These are phyloP conservation scores for Lecanicillium sp. DNA, from an alignment of 2,329 filamentous ascomycete species.

Conservation along the genomic window DNA sequence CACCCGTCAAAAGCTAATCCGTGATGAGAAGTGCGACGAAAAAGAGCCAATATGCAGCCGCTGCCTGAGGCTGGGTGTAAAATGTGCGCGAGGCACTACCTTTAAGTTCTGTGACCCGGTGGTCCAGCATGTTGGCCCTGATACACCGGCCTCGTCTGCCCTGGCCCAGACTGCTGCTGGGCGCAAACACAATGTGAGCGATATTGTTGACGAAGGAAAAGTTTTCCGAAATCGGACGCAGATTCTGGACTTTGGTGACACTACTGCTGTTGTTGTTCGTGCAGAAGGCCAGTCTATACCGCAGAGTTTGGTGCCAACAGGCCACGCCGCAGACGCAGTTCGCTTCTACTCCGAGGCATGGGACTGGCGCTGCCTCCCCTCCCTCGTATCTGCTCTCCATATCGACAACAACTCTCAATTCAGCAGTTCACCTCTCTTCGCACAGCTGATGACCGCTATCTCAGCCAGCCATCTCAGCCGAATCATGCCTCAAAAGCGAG, in stretches of 20 bases:
- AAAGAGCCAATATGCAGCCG: conserved; percentile 9
- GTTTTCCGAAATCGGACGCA: too few relatives aligned
- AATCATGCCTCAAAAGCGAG: conserved; percentile 2
- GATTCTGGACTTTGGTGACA: too few relatives aligned
- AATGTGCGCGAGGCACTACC: neutral
- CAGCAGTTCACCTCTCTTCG: neutral
- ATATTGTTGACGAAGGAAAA: too few relatives aligned
- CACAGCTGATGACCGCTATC: conserved; percentile 8
- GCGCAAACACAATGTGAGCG: too few relatives aligned
- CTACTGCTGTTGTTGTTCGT: too few relatives aligned
- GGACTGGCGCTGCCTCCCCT: neutral
- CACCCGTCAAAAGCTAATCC: neutral
- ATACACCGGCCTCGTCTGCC: too few relatives aligned
- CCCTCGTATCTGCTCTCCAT: neutral
- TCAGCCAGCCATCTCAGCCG: conserved; percentile 14
- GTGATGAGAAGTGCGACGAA: conserved; percentile 9
- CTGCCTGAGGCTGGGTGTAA: conserved; percentile 7
- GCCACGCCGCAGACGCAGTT: neutral
- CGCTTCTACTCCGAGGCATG: conserved; percentile 2
- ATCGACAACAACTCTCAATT: neutral
- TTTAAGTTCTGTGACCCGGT: conserved; percentile 5
- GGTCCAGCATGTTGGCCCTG: neutral
- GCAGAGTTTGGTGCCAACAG: neutral
- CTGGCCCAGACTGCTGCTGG: too few relatives aligned
- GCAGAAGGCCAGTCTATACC: too few relatives aligned